Evolutionary conservation across 768 basidiomycete genomes (phyloP), one percentile per base, ranked within the genome.

Genomic region (Russula sp.): DNA sequence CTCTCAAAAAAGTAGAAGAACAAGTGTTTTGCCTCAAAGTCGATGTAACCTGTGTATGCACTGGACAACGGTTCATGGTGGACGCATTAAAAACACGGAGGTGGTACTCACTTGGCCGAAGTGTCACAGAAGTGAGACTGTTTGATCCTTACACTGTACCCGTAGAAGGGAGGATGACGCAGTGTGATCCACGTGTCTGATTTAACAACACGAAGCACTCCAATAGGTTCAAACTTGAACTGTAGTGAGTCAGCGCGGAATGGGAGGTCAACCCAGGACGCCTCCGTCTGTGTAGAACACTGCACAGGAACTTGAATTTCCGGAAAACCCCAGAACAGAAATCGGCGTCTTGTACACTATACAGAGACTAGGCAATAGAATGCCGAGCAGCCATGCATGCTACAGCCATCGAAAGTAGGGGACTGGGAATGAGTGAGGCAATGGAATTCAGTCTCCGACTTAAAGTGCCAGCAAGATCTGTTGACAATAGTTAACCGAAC

Each of bases 1-100:
- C 74, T 76, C 66, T 81, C 79, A 66, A 81, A 81, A 70, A 81
- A 82, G 71, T 87, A 87, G 74, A 88, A 88, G 72, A 85, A 85
- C 43, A 86, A 57, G 64, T 85, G 85, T 58, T 83, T 80, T 22
- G 83, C 82, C 68, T 82, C 75, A 48, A 85, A 77, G 61, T 87
- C 85, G 57, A 87, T 84, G 65, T 87, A 87, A 10, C 86, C 86
- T 0, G 84, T 85, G 69, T 83, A 87, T 1, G 78, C 73, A 20
- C 82, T 85, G 36, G 49, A 39, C 16, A 5, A 29, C 13, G 22
- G 14, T 46, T 39, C 38, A 25, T 7, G 4, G 29, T 38, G 14
- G 25, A 38, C 11, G 22, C 50, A 18, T 16, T 47, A 53, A 57
- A 32, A 35, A 22, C 25, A 52, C 5, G n/a, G 10, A 20, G 8